These are phyloP conservation scores for Candida peoriensis DNA, from an alignment of 805 yeast genomes.

Conservation along the genomic window DNA sequence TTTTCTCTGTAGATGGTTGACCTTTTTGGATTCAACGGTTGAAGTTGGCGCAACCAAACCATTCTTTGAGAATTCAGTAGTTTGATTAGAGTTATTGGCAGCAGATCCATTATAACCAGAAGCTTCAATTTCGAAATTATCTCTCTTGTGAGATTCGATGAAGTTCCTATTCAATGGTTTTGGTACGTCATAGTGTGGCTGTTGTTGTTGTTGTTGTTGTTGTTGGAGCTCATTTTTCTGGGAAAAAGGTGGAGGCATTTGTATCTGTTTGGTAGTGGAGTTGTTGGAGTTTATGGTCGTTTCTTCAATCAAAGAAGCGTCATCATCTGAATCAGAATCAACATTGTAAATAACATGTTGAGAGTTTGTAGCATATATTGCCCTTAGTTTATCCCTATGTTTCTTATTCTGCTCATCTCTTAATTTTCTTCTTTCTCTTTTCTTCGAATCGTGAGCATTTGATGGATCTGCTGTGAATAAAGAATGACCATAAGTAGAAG, in stretches of 20 bases:
- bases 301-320: conserved; percentile 3
- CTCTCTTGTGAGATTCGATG: conserved; percentile 20
- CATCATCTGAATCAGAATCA: conserved; percentile 9
- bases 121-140: conserved; percentile 53
- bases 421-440: conserved; percentile 28
- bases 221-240: background rate
- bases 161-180: conserved; percentile 17
- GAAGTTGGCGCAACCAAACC: conserved; percentile 60
- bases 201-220: conserved; percentile 1
- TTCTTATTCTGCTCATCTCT: conserved; percentile 29
- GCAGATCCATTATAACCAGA: conserved; percentile 51
- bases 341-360: conserved; percentile 2
- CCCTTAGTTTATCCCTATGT: conserved; percentile 32
- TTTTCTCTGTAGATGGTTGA: conserved; percentile 43
- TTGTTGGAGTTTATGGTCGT: conserved; percentile 1
- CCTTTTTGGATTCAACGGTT: conserved; percentile 47
- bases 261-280: conserved; percentile 1
- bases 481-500: conserved; percentile 64
- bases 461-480: conserved; percentile 68
- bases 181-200: background rate
- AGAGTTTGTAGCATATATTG: conserved; percentile 9
- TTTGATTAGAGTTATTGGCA: conserved; percentile 25
- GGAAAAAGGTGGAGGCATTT: conserved; percentile 20
- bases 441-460: conserved; percentile 33
- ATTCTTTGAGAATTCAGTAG: conserved; percentile 35